These are phyloP conservation scores for Leishmania major DNA, from an alignment of 208 protist species.

Conservation along the genomic window DNA sequence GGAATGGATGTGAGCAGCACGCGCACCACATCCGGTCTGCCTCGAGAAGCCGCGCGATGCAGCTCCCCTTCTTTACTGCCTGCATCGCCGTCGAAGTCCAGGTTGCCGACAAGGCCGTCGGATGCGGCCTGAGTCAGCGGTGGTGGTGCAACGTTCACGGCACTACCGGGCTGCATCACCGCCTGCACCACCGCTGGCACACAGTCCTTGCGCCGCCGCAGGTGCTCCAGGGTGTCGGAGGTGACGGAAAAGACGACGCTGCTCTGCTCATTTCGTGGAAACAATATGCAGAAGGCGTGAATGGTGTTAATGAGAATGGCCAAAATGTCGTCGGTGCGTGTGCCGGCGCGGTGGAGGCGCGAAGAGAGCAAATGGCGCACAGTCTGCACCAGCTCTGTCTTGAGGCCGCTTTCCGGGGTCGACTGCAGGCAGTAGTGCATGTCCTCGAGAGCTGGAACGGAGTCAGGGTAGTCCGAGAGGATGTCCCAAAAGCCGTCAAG, in stretches of 20 bases:
- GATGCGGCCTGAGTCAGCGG: background rate
- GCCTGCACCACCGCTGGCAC: slow-evolving; percentile 80
- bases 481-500: slow-evolving; percentile 83
- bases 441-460: slow-evolving; percentile 73
- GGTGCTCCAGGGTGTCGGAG: slow-evolving; percentile 76
- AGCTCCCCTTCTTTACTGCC: slow-evolving; percentile 6
- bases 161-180: slow-evolving; percentile 67
- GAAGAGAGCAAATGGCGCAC: slow-evolving; percentile 67
- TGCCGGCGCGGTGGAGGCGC: slow-evolving; percentile 83
- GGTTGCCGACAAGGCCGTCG: slow-evolving; percentile 13
- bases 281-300: slow-evolving; percentile 75
- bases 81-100: slow-evolving; percentile 5
- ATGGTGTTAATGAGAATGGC: slow-evolving; percentile 81
- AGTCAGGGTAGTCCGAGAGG: slow-evolving; percentile 88
- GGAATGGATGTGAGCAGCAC: slow-evolving; percentile 81
- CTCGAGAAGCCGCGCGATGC: slow-evolving; percentile 25
- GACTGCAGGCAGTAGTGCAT: slow-evolving; percentile 73
- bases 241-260: slow-evolving; percentile 74
- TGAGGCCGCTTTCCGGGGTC: slow-evolving; percentile 50
- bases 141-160: slow-evolving; percentile 37
- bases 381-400: slow-evolving; percentile 57
- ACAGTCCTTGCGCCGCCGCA: slow-evolving; percentile 77
- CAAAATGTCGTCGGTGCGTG: slow-evolving; percentile 86
- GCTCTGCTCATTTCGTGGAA: slow-evolving; percentile 80
- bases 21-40: slow-evolving; percentile 72